Base-by-base conservation (phyloP, 1,284 basidiomycete genomes). In the Malassezia arunalokei region DNA sequence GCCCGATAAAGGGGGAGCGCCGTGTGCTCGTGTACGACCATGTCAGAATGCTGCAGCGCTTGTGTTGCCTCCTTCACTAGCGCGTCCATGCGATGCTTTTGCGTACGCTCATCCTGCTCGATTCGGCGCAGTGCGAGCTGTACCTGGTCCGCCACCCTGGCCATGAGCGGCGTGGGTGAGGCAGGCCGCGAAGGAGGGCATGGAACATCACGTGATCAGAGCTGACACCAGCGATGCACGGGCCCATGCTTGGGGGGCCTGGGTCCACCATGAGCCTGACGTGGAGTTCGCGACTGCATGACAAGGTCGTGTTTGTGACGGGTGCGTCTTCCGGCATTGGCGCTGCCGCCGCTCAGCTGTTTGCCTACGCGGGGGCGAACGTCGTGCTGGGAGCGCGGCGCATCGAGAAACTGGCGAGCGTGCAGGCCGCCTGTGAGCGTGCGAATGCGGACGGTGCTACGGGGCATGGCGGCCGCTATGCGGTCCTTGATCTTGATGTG, bases 291-390 rank as follows among this genome's bases (percentile, higher is more conserved):
- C 60, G 57, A 0, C 49, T 91, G 35, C 73, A 84, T 46, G 83
- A 84, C 71, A 89, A 90, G 76, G 88, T 82, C 9, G 84, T 91
- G 54, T 79, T 92, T 48, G 78, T 91, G 56, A 90, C 87, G 11
- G 87, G 87, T 17, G 86, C 87, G 6, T 86, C 84, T 64, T 81
- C 82, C 40, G 86, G 86, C 31, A 88, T 88, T 57, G 86, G 86
- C 48, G 59, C 54, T n/a, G 59, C 63, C 2, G 65, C 66, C 3
- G 62, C 63, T 1, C 35, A 59, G 15, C 60, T 64, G 5, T 68
- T 65, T 40, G 62, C 63, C 2, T 50, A 70, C 6, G 74, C 75
- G 2, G 76, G 76, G 1, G 68, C 75, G 28, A 76, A 76, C 51
- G 64, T 77, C 0, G 62, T 77, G 49, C 62, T 77, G 6, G 73